Evolutionary conservation across 164 flowering plant species (phyloP).

Genomic region (Platanus orientalis): DNA sequence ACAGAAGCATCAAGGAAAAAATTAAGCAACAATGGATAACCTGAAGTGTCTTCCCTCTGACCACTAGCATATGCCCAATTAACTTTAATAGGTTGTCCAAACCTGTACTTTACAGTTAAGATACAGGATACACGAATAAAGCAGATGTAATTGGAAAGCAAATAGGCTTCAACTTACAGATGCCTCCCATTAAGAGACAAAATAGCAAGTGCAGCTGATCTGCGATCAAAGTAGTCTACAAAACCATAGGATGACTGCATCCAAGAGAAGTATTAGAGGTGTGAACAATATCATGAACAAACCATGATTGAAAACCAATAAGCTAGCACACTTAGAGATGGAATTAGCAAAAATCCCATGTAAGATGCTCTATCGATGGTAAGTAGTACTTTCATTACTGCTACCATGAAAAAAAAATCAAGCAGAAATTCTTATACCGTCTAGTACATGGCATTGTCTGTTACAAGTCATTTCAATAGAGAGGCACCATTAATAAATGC

Average conservation of each 20-base stretch:
- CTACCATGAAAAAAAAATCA: too few relatives aligned
- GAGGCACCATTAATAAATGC: too few relatives aligned
- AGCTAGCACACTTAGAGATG: too few relatives aligned
- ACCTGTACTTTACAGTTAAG: not conserved
- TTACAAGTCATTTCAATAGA: too few relatives aligned
- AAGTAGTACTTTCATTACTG: too few relatives aligned
- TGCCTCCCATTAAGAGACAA: not conserved
- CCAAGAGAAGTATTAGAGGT: not conserved
- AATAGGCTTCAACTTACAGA: not conserved
- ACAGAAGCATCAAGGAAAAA: not conserved
- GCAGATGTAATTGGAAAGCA: not conserved
- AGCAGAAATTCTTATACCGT: too few relatives aligned
- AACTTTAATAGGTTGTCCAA: not conserved
- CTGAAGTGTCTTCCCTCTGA: conserved; percentile 5
- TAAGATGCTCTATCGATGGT: too few relatives aligned
- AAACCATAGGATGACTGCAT: conserved; percentile 5
- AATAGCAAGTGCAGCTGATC: conserved; percentile 3
- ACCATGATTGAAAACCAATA: not conserved
- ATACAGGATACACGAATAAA: not conserved
- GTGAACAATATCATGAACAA: not conserved
- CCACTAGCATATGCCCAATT: conserved; percentile 7
- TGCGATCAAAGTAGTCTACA: conserved; percentile 2
- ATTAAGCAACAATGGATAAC: not conserved
- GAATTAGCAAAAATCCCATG: too few relatives aligned
- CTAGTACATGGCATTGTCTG: too few relatives aligned